These are phyloP conservation scores for Aquilaria yunnanensis DNA, from an alignment of 345 rosid species.

Conservation along the genomic window DNA sequence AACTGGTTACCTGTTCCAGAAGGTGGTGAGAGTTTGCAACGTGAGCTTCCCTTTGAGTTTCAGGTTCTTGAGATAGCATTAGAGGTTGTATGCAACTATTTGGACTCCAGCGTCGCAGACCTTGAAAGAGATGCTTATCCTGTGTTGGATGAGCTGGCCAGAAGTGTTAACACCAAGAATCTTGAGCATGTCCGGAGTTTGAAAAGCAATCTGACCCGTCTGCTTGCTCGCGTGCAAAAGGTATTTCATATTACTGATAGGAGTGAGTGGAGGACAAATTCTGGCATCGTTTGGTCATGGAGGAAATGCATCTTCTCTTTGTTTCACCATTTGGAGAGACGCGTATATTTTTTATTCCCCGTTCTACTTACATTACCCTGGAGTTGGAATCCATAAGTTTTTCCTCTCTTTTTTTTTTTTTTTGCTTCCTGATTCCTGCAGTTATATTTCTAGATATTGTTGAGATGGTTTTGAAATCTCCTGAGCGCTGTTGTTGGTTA, in stretches of 20 bases:
- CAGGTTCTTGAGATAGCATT: slow-evolving; percentile 94
- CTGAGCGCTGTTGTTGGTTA: too few relatives aligned
- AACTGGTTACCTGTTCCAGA: slow-evolving; percentile 57
- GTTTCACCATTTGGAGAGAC: too few relatives aligned
- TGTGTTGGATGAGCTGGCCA: slow-evolving; percentile 80
- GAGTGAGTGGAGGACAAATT: too few relatives aligned
- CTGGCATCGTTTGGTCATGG: too few relatives aligned
- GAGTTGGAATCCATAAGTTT: too few relatives aligned
- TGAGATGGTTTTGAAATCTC: too few relatives aligned
- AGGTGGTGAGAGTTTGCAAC: slow-evolving; percentile 65
- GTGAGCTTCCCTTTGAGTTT: slow-evolving; percentile 92
- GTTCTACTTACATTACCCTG: too few relatives aligned
- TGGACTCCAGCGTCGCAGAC: slow-evolving; percentile 59
- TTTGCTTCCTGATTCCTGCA: not conserved
- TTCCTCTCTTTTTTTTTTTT: too few relatives aligned
- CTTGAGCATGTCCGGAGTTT: slow-evolving; percentile 87
- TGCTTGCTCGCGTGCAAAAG: slow-evolving; percentile 93
- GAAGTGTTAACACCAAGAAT: slow-evolving; percentile 85
- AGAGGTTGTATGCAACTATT: slow-evolving; percentile 64
- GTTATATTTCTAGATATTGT: too few relatives aligned
- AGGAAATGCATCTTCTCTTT: too few relatives aligned
- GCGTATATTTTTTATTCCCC: too few relatives aligned
- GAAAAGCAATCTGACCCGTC: slow-evolving; percentile 84
- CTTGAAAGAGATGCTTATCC: slow-evolving; percentile 89
- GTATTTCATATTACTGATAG: slow-evolving; percentile 22